A percentile compares a stretch with the other conserved stretches of the same genome.
phyloP scores from a whole-genome alignment of 148 eudicot species.

The Arctostaphylos glauca region DNA sequence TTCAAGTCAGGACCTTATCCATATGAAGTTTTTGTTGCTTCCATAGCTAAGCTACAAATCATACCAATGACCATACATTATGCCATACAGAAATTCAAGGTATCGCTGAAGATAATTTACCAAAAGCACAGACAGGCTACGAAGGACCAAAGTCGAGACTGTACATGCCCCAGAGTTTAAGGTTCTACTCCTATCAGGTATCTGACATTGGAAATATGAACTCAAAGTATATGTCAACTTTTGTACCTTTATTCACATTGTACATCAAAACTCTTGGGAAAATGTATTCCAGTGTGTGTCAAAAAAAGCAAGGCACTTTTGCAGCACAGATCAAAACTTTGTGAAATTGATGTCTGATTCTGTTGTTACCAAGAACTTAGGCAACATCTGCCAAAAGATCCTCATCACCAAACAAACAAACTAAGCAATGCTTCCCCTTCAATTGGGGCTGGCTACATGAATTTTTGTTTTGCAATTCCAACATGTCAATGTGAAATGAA shows the following conservation, averaged over 20 bases:
- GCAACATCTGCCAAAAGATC: not conserved
- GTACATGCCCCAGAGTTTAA: not conserved
- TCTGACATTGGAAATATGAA: not conserved
- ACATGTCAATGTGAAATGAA: not conserved
- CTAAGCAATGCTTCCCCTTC: not conserved
- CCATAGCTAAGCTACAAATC: not conserved
- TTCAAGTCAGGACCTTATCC: not conserved
- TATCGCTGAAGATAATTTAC: not conserved
- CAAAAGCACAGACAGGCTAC: not conserved
- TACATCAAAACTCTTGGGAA: not conserved
- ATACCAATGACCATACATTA: not conserved
- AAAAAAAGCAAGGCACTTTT: not conserved
- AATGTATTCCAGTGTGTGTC: not conserved
- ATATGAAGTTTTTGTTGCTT: not conserved
- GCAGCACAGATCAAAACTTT: not conserved
- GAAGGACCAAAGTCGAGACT: constrained; percentile 1
- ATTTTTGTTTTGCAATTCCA: not conserved
- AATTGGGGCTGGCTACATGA: not conserved
- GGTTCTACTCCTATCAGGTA: not conserved
- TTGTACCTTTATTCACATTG: not conserved
- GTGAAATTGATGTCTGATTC: not conserved
- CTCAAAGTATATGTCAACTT: not conserved
- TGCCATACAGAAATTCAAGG: too few species aligned
- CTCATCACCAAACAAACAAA: not conserved
- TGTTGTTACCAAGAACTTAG: not conserved